These are phyloP conservation scores for Diatrype stigma DNA, from an alignment of 2,329 filamentous ascomycete genomes.

Conservation along the genomic window DNA sequence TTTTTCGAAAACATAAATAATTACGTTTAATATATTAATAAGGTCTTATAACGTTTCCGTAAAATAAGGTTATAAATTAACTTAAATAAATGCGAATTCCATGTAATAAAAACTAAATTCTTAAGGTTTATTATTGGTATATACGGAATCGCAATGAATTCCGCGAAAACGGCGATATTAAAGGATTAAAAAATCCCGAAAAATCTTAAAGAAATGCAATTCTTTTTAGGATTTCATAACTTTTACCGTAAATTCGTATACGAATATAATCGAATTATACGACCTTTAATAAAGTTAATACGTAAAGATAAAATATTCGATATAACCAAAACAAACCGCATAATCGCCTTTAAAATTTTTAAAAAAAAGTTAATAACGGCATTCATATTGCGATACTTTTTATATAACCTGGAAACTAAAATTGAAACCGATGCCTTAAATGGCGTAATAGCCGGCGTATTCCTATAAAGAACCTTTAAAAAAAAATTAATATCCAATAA, in stretches of 20 bases:
- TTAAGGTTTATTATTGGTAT: background rate
- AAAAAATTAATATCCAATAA: background rate
- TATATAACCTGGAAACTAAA: background rate
- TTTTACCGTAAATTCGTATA: slow-evolving; percentile 2
- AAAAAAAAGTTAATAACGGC: background rate
- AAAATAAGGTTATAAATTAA: background rate
- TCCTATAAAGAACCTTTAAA: background rate
- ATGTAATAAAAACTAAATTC: background rate
- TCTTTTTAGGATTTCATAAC: slow-evolving; percentile 3
- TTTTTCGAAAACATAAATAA: slow-evolving; percentile 1
- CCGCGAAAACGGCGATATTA: background rate
- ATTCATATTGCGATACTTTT: background rate
- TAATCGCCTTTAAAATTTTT: background rate
- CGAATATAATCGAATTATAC: background rate
- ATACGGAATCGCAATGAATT: background rate
- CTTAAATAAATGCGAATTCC: slow-evolving; percentile 3
- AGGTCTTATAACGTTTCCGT: background rate
- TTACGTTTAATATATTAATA: background rate
- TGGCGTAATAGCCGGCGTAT: background rate
- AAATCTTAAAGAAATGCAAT: slow-evolving; percentile 1
- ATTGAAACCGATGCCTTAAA: background rate
- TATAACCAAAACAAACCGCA: background rate
- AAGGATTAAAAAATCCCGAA: background rate
- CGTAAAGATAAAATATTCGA: background rate
- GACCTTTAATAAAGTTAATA: slow-evolving; percentile 1